Conservation (phyloP, 768 basidiomycete species). For the Mycena chlorophos region DNA sequence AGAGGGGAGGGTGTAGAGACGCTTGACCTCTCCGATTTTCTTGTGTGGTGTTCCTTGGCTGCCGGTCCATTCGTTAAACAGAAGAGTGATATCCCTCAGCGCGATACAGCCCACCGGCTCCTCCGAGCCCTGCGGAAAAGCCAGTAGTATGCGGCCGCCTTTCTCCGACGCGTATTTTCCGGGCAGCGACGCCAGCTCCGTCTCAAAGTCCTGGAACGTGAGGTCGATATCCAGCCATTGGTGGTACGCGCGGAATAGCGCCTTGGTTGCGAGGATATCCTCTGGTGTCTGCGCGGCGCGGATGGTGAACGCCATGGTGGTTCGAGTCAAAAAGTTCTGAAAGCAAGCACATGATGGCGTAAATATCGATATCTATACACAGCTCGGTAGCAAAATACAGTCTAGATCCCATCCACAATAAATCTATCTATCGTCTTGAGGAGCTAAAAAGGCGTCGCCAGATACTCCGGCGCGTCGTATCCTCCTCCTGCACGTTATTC, state of each 20-base stretch:
- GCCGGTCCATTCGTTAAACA: neutral
- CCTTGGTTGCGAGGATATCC: neutral
- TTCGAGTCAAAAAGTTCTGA: too few species aligned
- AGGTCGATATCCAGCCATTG: neutral
- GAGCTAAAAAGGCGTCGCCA: neutral
- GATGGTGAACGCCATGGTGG: slow-evolving; percentile 1
- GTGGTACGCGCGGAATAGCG: neutral
- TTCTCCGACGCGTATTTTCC: neutral
- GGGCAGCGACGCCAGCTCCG: neutral
- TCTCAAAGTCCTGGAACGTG: neutral
- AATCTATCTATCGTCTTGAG: neutral
- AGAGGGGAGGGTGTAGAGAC: neutral
- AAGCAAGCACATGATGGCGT: too few species aligned
- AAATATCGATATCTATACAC: too few species aligned
- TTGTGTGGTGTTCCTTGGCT: neutral
- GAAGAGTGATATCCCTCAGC: neutral
- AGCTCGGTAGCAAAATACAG: too few species aligned
- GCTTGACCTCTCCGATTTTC: slow-evolving; percentile 1
- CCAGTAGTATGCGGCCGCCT: neutral
- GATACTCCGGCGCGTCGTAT: slow-evolving; percentile 18
- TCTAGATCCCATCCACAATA: too few species aligned
- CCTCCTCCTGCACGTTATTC: slow-evolving; percentile 56
- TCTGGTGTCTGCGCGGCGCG: neutral
- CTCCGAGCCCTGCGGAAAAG: neutral
- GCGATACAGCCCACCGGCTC: neutral